phyloP scores from a whole-genome alignment of 257 asterid species.

The Solanum peruvianum region DNA sequence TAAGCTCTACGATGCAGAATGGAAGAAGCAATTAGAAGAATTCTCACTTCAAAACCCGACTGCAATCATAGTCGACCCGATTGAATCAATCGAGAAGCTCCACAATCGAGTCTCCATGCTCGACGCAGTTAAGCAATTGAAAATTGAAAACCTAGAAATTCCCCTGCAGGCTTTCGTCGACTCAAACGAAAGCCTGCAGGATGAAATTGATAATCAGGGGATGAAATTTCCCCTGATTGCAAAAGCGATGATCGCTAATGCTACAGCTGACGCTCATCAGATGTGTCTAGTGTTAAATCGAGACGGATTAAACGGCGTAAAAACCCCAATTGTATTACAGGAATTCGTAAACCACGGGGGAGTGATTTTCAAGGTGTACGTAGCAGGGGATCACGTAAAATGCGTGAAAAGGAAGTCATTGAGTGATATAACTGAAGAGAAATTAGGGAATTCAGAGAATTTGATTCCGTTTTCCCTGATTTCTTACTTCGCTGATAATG shows the following conservation, averaged over 20 bases:
- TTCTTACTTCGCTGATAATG: conserved; percentile 39
- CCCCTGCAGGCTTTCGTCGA: conserved; percentile 32
- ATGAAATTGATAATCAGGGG: not conserved
- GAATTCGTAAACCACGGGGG: conserved; percentile 91
- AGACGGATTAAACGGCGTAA: conserved; percentile 41
- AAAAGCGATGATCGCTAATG: conserved; percentile 49
- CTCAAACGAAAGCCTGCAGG: conserved; percentile 10
- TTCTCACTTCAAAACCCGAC: conserved; percentile 20
- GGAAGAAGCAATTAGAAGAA: conserved; percentile 35
- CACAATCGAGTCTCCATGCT: conserved; percentile 77
- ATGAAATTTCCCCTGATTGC: conserved; percentile 61
- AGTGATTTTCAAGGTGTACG: conserved; percentile 69
- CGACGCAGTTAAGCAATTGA: conserved; percentile 32
- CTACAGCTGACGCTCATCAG: conserved; percentile 54
- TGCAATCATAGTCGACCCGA: conserved; percentile 43
- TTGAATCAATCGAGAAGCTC: conserved; percentile 42
- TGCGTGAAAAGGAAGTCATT: conserved; percentile 66
- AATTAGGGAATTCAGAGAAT: conserved; percentile 10
- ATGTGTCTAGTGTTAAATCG: conserved; percentile 47
- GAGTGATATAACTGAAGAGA: conserved; percentile 36
- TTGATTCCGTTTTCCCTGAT: conserved; percentile 51
- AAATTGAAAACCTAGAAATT: conserved; percentile 16
- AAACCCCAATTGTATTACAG: conserved; percentile 60
- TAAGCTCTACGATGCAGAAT: conserved; percentile 39
- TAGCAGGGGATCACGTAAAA: conserved; percentile 49